phyloP scores from a whole-genome alignment of 768 basidiomycete species.

The Mycena filopes region DNA sequence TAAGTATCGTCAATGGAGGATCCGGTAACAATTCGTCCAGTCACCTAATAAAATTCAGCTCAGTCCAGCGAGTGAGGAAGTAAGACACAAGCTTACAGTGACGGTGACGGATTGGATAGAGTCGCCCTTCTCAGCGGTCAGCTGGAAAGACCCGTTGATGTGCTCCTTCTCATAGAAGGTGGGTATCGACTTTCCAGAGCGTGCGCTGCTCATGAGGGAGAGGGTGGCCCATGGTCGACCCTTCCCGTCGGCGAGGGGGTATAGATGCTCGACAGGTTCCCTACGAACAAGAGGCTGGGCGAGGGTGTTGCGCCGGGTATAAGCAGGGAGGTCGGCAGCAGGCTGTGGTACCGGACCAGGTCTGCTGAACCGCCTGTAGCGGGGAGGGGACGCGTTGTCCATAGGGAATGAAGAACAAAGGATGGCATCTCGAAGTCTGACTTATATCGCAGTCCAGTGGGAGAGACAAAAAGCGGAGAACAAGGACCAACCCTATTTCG shows the following conservation, averaged over 20 bases:
- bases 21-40: conserved; percentile 63
- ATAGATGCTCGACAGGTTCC: conserved; percentile 62
- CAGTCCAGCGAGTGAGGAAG: not conserved
- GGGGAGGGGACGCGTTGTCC: conserved; percentile 61
- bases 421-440: not conserved
- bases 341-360: conserved; percentile 61
- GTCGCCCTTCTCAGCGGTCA: conserved; percentile 61
- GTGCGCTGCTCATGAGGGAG: conserved; percentile 61
- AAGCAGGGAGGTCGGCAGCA: conserved; percentile 58
- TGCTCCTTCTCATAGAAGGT: conserved; percentile 66
- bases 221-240: conserved; percentile 57
- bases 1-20: conserved; percentile 53
- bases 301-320: conserved; percentile 59
- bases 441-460: conserved; percentile 25
- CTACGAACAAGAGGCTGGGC: conserved; percentile 51
- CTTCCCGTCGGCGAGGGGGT: conserved; percentile 53
- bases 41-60: conserved; percentile 43
- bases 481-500: conserved; percentile 11
- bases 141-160: conserved; percentile 58
- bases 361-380: conserved; percentile 60
- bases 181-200: conserved; percentile 60
- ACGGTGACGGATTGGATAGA: conserved; percentile 61
- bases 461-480: conserved; percentile 14
- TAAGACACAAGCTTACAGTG: conserved; percentile 45
- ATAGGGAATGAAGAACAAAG: conserved; percentile 38